phyloP scores from a whole-genome alignment of 768 basidiomycete species.

The Lentinula boryana region DNA sequence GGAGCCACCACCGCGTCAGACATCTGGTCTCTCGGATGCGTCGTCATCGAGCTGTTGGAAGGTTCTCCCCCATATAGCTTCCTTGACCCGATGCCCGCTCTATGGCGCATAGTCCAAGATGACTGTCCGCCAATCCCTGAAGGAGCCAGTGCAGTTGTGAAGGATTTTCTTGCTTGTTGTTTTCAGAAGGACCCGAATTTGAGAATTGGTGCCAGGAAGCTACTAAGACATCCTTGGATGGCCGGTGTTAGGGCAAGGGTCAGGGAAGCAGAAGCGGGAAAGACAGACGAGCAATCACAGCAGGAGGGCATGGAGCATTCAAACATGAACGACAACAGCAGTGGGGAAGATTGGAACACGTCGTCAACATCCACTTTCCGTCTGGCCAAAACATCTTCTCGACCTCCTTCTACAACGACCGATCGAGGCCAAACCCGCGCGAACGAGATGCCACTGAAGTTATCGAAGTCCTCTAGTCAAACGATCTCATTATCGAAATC shows the following conservation, averaged over 20 bases:
- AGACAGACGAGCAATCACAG: slow-evolving; percentile 18
- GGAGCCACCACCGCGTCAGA: slow-evolving; percentile 97
- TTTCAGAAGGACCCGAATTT: slow-evolving; percentile 98
- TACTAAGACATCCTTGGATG: slow-evolving; percentile 97
- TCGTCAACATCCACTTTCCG: background rate
- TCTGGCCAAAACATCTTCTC: background rate
- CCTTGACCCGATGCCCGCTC: slow-evolving; percentile 95
- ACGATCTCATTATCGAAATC: background rate
- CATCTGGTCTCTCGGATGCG: slow-evolving; percentile 97
- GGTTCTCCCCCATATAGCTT: slow-evolving; percentile 94
- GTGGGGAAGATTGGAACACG: slow-evolving; percentile 29
- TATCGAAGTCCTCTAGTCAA: background rate
- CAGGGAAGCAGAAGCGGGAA: slow-evolving; percentile 22
- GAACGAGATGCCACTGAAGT: background rate
- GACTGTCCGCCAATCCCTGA: slow-evolving; percentile 97
- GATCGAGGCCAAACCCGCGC: background rate
- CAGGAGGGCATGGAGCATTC: background rate
- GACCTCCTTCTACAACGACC: background rate
- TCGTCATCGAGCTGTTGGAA: slow-evolving; percentile 92
- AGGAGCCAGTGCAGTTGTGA: slow-evolving; percentile 89
- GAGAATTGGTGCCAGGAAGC: slow-evolving; percentile 89
- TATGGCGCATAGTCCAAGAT: slow-evolving; percentile 98
- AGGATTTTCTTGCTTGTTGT: slow-evolving; percentile 95
- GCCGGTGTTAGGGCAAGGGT: slow-evolving; percentile 24
- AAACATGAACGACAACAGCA: slow-evolving; percentile 22